Base-by-base conservation (phyloP, 805 yeast species). In the Blastobotrys americana region DNA sequence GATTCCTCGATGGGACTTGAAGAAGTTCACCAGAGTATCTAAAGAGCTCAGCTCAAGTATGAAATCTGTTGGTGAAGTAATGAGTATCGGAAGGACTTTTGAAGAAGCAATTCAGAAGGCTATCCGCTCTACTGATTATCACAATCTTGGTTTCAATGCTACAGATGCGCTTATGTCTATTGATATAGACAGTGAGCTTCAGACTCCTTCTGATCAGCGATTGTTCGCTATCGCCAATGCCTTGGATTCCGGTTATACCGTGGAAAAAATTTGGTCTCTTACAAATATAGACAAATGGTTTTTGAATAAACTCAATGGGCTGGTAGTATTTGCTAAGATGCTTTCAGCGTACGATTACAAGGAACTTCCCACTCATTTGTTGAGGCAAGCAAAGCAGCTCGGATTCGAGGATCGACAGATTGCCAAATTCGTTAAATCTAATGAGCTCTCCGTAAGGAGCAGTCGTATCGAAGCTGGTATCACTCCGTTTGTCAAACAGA, bases 51-150 rank as follows among this genome's bases (percentile, higher is more conserved):
- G 93, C 6, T 88, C 97, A 1, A 80, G 96, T 23, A 90, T 90
- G 98, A 90, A 90, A 70, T 88, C 97, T 50, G 97, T 90, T 54
- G 98, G 98, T 73, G 98, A 90, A 67, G 97, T 93, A 43, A 90
- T 90, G 98, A 77, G 90, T 55, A 86, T 90, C 60, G 98, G 98
- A 60, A 77, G 98, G 66, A 90, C 95, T 21, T 90, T 90, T 55
- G 98, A 90, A 68, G 98, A 90, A 65, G 95, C 97, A 6, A 85
- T 90, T 53, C 98, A 93, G 67, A 90, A 90, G 70, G 98, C 97
- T 46, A 88, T 93, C 55, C 78, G 98, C 67, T 84, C 95, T 15
- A 88, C 95, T 27, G 98, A 93, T 63, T 90, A 93, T 67, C 94
- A 84, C 52, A 93, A 93, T 73, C 71, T 88, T 57, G 99, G 99